A percentile compares a stretch with the other conserved stretches of the same genome.
phyloP scores from a whole-genome alignment of 2,329 filamentous ascomycete genomes.

The Xylariaceae sp. region DNA sequence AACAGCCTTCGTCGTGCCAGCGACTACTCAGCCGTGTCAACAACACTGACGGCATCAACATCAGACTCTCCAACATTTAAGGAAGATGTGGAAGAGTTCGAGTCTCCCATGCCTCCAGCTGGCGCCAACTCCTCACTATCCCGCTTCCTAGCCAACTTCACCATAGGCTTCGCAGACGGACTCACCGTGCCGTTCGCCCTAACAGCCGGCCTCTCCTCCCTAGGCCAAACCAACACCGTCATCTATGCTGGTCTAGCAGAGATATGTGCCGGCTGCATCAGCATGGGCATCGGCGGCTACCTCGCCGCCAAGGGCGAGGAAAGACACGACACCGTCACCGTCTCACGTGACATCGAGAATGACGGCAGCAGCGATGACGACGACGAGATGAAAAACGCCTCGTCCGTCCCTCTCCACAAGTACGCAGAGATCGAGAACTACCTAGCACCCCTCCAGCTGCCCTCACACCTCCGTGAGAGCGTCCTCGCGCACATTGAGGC shows the following conservation, averaged over 20 bases:
- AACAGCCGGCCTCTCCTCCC: constrained; percentile 64
- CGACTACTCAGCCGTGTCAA: constrained; percentile 20
- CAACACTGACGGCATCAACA: constrained; percentile 4
- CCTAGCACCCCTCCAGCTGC: constrained; percentile 25
- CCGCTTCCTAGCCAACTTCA: constrained; percentile 54
- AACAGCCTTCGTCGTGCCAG: constrained; percentile 3
- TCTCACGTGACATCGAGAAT: background rate
- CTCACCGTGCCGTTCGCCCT: constrained; percentile 76
- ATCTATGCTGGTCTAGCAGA: constrained; percentile 70
- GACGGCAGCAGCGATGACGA: constrained; percentile 24
- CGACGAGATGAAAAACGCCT: constrained; percentile 35
- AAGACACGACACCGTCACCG: constrained; percentile 2
- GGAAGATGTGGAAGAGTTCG: background rate
- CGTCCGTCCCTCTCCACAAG: background rate
- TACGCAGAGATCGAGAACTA: constrained; percentile 19
- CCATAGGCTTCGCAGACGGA: constrained; percentile 72
- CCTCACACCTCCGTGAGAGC: constrained; percentile 22
- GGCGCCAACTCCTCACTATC: constrained; percentile 11
- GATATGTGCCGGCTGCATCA: constrained; percentile 69
- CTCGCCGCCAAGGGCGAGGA: constrained; percentile 58
- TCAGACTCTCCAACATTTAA: background rate
- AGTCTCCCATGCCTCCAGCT: background rate
- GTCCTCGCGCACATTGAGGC: constrained; percentile 24
- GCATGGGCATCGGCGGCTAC: constrained; percentile 72
- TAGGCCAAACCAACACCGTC: constrained; percentile 61